Base-by-base conservation (phyloP, 2,329 filamentous ascomycete genomes). In the Trichoderma endophyticum region DNA sequence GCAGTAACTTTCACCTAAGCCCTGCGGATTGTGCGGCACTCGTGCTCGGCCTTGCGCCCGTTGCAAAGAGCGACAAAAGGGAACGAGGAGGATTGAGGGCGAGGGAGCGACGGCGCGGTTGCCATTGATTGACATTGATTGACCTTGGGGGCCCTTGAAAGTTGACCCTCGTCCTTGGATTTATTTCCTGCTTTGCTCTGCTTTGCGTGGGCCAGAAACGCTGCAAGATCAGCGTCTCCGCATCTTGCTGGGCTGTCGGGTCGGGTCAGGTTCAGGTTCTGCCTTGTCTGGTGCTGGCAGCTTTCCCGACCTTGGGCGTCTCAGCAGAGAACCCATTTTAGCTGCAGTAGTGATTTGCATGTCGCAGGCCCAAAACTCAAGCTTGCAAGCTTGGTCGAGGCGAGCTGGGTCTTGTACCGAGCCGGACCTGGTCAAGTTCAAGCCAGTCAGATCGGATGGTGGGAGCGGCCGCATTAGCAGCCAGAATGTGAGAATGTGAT, bases 301-400 rank as follows among this genome's bases (percentile, higher is more conserved):
- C 34, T 36, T n/a, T n/a, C 24, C 54, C 48, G 54, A n/a, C 66
- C 48, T 57, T 32, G 57, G 34, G 43, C 11, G 59, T 62, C 67
- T 54, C 32, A 57, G 60, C 64, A 43, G 32, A 34, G n/a, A 68
- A 30, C 9, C 51, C 61, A 57, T 68, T 68, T 68, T 68, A 72
- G 70, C 70, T 72, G 70, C 70, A 72, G 70, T 72, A 68, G 64
- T 72, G 70, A 72, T 72, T 56, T 72, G 70, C 70, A 72, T 65
- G 62, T 61, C 28, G 63, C 59, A 28, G 68, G 57, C 28, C 60
- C 36, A 30, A 68, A 34, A 36, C 34, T 36, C 34, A 36, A 15
- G 34, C 34, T 36, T n/a, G 15, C 24, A 56, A 60, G 34, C 36
- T 36, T 36, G 34, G 14, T 21, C 54, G 26, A 68, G 34, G 24